Evolutionary conservation across 2,329 filamentous ascomycete species (phyloP).

Genomic region (Fonsecaea erecta): DNA sequence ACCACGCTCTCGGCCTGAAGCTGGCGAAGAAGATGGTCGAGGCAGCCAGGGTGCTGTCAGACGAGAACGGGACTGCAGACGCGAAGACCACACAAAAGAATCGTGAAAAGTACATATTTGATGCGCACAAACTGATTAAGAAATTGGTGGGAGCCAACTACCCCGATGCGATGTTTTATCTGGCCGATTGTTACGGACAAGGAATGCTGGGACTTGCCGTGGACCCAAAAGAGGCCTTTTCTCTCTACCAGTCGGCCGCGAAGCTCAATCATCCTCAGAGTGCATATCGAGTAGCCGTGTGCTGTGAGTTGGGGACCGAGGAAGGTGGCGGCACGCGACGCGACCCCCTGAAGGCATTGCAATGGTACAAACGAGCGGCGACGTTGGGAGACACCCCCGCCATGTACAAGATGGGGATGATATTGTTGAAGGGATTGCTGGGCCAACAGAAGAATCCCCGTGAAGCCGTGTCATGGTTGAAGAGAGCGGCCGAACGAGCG

Average conservation of each 20-base stretch:
- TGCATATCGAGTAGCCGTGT: constrained; percentile 93
- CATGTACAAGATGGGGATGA: constrained; percentile 99
- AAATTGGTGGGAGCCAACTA: constrained; percentile 77
- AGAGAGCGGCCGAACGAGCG: constrained; percentile 85
- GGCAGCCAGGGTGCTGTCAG: constrained; percentile 77
- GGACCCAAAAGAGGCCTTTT: constrained; percentile 91
- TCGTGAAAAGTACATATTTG: constrained; percentile 80
- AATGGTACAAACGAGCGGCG: constrained; percentile 96
- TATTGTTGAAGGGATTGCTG: constrained; percentile 88
- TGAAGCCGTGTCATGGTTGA: constrained; percentile 90
- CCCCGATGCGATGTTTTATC: constrained; percentile 86
- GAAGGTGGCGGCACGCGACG: constrained; percentile 90
- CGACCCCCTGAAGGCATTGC: constrained; percentile 90
- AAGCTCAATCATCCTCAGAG: constrained; percentile 85
- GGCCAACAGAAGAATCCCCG: constrained; percentile 80
- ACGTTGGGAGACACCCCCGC: constrained; percentile 87
- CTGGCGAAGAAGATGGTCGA: constrained; percentile 85
- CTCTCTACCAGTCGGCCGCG: constrained; percentile 88
- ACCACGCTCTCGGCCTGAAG: constrained; percentile 71
- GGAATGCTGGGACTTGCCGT: constrained; percentile 77
- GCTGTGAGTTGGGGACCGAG: constrained; percentile 93
- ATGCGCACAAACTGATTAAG: constrained; percentile 89
- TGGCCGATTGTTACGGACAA: constrained; percentile 86
- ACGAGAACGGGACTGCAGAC: constrained; percentile 74
- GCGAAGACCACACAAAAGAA: constrained; percentile 65